Base-by-base conservation (phyloP, 164 flowering plant genomes). In the Nymphaea colorata region DNA sequence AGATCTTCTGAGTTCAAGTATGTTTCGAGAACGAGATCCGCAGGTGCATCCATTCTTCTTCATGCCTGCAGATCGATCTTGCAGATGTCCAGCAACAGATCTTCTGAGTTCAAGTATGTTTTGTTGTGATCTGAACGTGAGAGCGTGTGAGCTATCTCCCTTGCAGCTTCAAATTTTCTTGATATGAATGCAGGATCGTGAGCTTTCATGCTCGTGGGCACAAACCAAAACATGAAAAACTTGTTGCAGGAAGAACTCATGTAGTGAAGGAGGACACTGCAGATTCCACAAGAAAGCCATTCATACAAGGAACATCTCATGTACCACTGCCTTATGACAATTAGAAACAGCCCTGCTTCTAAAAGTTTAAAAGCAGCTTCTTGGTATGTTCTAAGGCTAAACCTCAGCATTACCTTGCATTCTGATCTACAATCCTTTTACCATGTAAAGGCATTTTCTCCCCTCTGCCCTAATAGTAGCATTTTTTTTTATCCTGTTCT, bases 381-480 rank as follows among this genome's bases (percentile, higher is more conserved):
- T 25, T 25, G 36, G 1, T 25, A 0, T 25, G 36, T 25, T 25
- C 36, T 25, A 25, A 25, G 36, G 36, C 36, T 25, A 25, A 25
- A 25, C 36, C 36, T 25, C 36, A 25, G 36, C 36, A 25, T 25
- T 25, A 25, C 36, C 36, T 25, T 25, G 36, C 36, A 25, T 25
- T 25, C 36, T 4, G 55, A 47, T 47, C 12, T 12, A 47, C 11
- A 12, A 5, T 7, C 55, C 53, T 45, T 45, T 45, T 5, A 45
- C 53, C 11, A 51, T 8, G 8, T 3, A 51, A 51, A 51, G 14
- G 57, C 57, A 64, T 11, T 61, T 43, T 6, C 76, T 66, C 41
- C 81, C 89, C 86, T 85, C 82, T 62, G 89, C 87, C 68, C 84
- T 78, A 71, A 85, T 79, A 62, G 82, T 78, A 60, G 87, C 87